Evolutionary conservation across 139 green algal genomes (phyloP), one percentile per base, ranked within the genome.

Genomic region (Diplosphaera chodatii): DNA sequence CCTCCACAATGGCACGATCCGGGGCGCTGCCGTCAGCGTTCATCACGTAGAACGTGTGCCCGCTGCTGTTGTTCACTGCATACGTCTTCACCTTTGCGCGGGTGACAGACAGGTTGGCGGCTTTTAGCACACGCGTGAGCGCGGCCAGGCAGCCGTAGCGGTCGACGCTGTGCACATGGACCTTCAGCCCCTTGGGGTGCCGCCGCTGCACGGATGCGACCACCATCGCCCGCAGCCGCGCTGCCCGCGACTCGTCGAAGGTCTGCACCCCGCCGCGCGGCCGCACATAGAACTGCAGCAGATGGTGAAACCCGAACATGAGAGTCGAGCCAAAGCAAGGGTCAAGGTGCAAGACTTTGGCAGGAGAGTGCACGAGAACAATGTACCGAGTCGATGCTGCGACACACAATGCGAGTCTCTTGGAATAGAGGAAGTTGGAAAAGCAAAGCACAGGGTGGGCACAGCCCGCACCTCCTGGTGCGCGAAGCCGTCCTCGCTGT

Each of bases 191-290:
- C 56, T 80, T 69, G 13, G 88, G 88, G 76, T 89, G 90, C 74
- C 88, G 82, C n/a, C 89, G 83, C 82, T 91, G 78, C 40, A 96
- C 91, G 32, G 86, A 86, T 15, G 80, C 82, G 74, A 88, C 78
- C 40, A 96, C 74, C 84, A 94, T 89, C 64, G 80, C 82, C 23
- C 80, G 77, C 72, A 96, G 82, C 77, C 89, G 83, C 32, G 69
- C 66, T 1, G 85, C 89, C n/a, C 74, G 73, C 3, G 37, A n/a
- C 41, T 83, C 74, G 64, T 92, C 78, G 68, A 75, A 88, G 5
- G 75, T 59, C 48, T 59, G 48, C 48, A 59, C 72, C 10, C 76
- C 79, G 10, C 55, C 68, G 37, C 78, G 68, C 4, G 78, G 78
- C 28, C 78, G 37, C 1, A 67, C 15, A 63, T 55, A 32, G 1